Percentiles rank a stretch among this genome's conserved stretches.
phyloP scores from a whole-genome alignment of 2,329 filamentous ascomycete genomes.

The Talaromyces rugulosus region DNA sequence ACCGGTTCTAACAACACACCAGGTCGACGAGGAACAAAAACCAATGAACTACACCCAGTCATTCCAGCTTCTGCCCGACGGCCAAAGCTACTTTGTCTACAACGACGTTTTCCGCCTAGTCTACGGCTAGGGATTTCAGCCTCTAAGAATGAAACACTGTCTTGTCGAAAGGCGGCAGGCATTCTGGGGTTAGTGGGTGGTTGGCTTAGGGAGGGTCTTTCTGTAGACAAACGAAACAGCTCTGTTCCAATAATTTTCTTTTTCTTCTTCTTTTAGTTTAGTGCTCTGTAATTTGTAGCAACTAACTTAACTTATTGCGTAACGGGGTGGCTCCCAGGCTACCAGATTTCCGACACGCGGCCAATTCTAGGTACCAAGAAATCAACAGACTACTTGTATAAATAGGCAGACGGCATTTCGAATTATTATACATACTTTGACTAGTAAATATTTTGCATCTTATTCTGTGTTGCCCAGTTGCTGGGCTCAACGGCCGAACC shows the following conservation, averaged over 20 bases:
- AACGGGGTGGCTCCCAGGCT: not conserved
- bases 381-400: not conserved
- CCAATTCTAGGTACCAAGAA: not conserved
- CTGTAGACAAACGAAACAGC: not conserved
- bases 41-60: constrained; percentile 89
- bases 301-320: not conserved
- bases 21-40: constrained; percentile 81
- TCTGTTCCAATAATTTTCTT: not conserved
- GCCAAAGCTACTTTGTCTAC: constrained; percentile 71
- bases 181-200: not conserved
- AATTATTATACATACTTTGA: not conserved
- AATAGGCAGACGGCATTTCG: not conserved
- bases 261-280: not conserved
- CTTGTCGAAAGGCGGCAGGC: not conserved
- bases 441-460: not conserved
- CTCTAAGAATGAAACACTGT: not conserved
- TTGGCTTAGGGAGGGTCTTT: not conserved
- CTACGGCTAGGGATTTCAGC: constrained; percentile 41
- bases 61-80: constrained; percentile 76
- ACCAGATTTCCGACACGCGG: not conserved
- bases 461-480: not conserved
- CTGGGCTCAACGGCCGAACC: not conserved
- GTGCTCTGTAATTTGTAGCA: not conserved
- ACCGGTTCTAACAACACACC: constrained; percentile 1
- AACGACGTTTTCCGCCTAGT: constrained; percentile 96